Evolutionary conservation across 2,329 filamentous ascomycete species (phyloP).

Genomic region (Drechslerella stenobrocha): DNA sequence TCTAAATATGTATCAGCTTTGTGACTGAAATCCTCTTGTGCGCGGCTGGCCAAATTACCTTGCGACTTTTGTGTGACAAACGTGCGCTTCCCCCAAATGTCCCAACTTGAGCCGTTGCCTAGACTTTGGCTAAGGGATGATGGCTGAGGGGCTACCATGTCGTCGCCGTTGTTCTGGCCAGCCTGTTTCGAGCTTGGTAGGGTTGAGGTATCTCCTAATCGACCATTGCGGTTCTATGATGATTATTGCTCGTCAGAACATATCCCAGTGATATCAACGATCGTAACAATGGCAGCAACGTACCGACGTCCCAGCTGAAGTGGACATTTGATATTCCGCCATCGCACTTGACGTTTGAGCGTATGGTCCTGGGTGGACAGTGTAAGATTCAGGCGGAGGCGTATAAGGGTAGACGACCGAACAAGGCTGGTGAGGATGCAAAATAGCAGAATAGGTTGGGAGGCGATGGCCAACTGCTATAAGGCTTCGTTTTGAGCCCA

Average conservation of each 20-base stretch:
- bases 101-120: slow-evolving; percentile 45
- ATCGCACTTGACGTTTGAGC: neutral
- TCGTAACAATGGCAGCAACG: neutral
- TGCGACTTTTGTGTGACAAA: slow-evolving; percentile 34
- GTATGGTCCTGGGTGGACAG: slow-evolving; percentile 18
- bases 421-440: slow-evolving; percentile 3
- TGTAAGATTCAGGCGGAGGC: neutral
- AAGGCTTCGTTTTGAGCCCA: slow-evolving; percentile 29
- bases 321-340: slow-evolving; percentile 34
- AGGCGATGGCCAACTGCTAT: slow-evolving; percentile 2
- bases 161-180: slow-evolving; percentile 31
- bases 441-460: neutral
- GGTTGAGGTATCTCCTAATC: slow-evolving; percentile 28
- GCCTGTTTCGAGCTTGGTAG: slow-evolving; percentile 18
- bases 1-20: slow-evolving; percentile 14
- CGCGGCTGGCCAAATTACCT: slow-evolving; percentile 15
- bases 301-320: slow-evolving; percentile 36
- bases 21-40: neutral
- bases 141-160: slow-evolving; percentile 23
- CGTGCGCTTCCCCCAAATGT: slow-evolving; percentile 42
- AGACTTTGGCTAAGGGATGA: slow-evolving; percentile 43
- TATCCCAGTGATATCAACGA: neutral
- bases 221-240: slow-evolving; percentile 35
- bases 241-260: neutral
- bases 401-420: neutral